These are phyloP conservation scores for Hyaloscypha hepaticicola DNA, from an alignment of 495 filamentous ascomycete genomes.

Conservation along the genomic window DNA sequence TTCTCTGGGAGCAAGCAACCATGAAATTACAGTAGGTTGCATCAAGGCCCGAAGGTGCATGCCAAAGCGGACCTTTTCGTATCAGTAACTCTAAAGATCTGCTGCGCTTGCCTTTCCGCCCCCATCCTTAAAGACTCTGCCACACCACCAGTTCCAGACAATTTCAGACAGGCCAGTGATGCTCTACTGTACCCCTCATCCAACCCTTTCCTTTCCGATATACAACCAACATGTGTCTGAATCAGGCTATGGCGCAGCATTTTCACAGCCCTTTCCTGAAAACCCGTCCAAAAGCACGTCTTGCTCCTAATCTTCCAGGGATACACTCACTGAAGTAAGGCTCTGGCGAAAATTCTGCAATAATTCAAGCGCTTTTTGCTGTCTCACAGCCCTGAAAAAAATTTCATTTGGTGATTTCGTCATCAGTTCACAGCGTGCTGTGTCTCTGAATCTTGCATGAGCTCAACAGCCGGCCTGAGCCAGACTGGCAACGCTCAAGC, in stretches of 20 bases:
- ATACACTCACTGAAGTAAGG: neutral
- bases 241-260: neutral
- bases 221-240: neutral
- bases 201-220: neutral
- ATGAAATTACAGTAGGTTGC: neutral
- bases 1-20: neutral
- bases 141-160: neutral
- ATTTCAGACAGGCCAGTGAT: neutral
- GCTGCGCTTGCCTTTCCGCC: neutral
- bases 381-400: neutral
- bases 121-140: neutral
- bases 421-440: neutral
- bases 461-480: neutral
- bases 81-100: neutral
- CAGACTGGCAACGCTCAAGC: neutral
- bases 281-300: neutral
- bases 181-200: neutral
- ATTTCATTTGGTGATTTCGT: neutral
- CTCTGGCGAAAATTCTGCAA: neutral
- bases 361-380: neutral
- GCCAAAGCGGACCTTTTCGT: neutral
- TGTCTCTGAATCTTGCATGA: neutral
- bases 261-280: neutral
- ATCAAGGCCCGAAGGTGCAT: neutral
- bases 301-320: neutral